Evolutionary conservation across 257 asterid genomes (phyloP), one percentile per base, ranked within the genome.

Genomic region (Nyctanthes arbortristis): DNA sequence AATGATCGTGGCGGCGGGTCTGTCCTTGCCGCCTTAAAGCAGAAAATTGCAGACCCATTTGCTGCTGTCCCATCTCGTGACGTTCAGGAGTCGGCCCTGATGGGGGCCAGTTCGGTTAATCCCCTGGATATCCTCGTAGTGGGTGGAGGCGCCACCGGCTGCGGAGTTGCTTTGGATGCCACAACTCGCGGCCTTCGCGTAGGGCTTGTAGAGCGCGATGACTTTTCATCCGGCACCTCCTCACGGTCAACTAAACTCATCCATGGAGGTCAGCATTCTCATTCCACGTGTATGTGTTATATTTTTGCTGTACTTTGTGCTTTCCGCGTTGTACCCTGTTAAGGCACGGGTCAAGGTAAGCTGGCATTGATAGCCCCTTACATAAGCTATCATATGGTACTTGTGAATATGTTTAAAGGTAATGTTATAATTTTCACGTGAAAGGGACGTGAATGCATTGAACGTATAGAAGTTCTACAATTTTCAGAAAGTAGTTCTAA

Each of bases 141-240:
- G 36, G 99, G 97, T 65, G 99, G 96, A 63, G 99, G 99, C 24
- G 97, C 96, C 12, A 93, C 99, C 35, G 99, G 99, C 52, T 81
- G 93, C 67, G 99, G 98, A 49, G 97, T 77, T 11, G 99, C 97
- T 8, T 91, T 93, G 14, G 99, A 93, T 67, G 96, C 96, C 74
- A 80, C 84, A 66, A 86, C 96, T n/a, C 94, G 99, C 16, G 99
- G 99, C 3, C 97, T 91, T n/a, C 90, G 96, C n/a, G 97, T 93
- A 56, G 97, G 99, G 37, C 94, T 91, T 35, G 97, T 91, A 25
- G 99, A 93, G 81, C 84, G 99, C 0, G 99, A 91, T 63, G 99
- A 93, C 68, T 93, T 93, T 75, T 78, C 99, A 13, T 91, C 99
- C 5, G 99, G 99, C 28, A 87, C 96, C 55, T 91, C 97, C 47